These are phyloP conservation scores for Glomus cerebriforme DNA, from an alignment of 192 early-diverging fungal species.

Conservation along the genomic window DNA sequence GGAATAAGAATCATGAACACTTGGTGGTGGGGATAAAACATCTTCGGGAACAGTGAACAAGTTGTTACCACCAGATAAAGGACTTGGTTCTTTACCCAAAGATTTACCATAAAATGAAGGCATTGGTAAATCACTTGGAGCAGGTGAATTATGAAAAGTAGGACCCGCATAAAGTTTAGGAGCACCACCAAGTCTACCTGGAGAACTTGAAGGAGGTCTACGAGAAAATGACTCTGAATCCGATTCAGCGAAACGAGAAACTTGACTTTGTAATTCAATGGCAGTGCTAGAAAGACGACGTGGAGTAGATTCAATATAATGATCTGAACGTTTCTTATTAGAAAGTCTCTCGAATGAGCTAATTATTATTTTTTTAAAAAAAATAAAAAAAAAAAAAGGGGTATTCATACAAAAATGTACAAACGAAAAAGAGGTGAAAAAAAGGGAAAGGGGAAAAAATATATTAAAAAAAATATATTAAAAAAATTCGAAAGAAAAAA, in stretches of 20 bases:
- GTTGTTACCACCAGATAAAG: not conserved
- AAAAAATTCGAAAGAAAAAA: not conserved
- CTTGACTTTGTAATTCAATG: conserved; percentile 1
- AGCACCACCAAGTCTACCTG: not conserved
- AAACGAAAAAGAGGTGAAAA: conserved; percentile 30
- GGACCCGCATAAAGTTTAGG: conserved; percentile 54
- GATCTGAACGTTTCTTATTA: not conserved
- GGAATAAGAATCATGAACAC: not conserved
- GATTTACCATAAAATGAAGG: conserved; percentile 44
- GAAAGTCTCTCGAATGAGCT: too few relatives aligned
- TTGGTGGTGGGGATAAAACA: conserved; percentile 30
- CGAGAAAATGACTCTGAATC: not conserved
- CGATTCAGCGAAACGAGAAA: not conserved
- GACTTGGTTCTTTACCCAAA: conserved; percentile 30
- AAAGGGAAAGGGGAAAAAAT: not conserved
- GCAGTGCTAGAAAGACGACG: conserved; percentile 12
- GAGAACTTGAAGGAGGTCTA: not conserved
- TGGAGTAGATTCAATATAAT: not conserved
- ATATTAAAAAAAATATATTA: too few relatives aligned
- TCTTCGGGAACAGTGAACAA: conserved; percentile 11
- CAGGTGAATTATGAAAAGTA: conserved; percentile 60
- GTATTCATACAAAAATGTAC: conserved; percentile 16
- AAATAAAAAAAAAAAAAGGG: not conserved
- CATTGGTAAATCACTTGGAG: conserved; percentile 54
- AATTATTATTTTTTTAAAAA: too few relatives aligned